These are phyloP conservation scores for Ustilago trichophora DNA, from an alignment of 1,284 basidiomycete genomes.

Conservation along the genomic window DNA sequence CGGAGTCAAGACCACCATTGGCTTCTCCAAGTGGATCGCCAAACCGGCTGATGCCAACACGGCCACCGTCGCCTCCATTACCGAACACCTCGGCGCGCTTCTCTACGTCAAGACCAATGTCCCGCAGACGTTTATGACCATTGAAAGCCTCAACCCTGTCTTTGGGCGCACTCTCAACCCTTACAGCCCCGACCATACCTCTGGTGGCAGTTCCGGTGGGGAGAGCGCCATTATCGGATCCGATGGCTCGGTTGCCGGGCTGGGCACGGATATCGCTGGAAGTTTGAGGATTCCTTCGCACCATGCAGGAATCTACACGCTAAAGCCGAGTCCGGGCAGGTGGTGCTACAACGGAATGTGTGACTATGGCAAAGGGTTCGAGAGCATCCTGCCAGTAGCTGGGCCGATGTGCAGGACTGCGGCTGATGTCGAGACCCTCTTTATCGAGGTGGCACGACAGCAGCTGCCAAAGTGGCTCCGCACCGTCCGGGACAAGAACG, in stretches of 20 bases:
- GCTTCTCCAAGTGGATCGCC: slow-evolving; percentile 72
- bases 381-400: slow-evolving; percentile 31
- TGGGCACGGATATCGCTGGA: slow-evolving; percentile 76
- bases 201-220: slow-evolving; percentile 81
- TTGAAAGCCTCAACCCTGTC: slow-evolving; percentile 85
- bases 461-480: slow-evolving; percentile 40
- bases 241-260: slow-evolving; percentile 79
- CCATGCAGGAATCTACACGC: slow-evolving; percentile 80
- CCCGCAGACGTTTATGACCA: slow-evolving; percentile 81
- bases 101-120: slow-evolving; percentile 83
- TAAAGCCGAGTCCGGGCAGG: slow-evolving; percentile 77
- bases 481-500: slow-evolving; percentile 11
- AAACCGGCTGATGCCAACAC: slow-evolving; percentile 15
- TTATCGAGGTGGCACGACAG: slow-evolving; percentile 22
- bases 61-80: slow-evolving; percentile 72
- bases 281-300: slow-evolving; percentile 79
- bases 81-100: slow-evolving; percentile 77
- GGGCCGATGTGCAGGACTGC: slow-evolving; percentile 52
- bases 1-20: slow-evolving; percentile 77
- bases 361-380: slow-evolving; percentile 67
- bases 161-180: slow-evolving; percentile 81
- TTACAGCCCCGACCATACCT: slow-evolving; percentile 73
- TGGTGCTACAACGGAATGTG: slow-evolving; percentile 71
- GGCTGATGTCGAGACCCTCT: slow-evolving; percentile 44
- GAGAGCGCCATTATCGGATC: slow-evolving; percentile 79